Conservation (phyloP, 1,284 basidiomycete species). For the Puccinia novopanici region DNA sequence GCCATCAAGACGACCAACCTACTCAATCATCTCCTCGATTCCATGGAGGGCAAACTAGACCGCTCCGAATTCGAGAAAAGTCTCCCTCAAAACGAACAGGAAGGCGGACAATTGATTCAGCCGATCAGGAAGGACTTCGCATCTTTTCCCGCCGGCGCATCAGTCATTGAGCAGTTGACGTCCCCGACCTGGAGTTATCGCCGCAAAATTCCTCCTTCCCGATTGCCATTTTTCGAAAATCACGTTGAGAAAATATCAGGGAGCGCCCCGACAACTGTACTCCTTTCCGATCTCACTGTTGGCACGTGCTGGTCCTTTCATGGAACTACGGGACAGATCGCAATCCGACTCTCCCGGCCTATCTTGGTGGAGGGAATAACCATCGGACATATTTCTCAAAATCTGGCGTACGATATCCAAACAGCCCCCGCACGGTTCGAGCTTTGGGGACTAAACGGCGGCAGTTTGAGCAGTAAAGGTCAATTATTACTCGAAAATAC, state of each 20-base stretch:
- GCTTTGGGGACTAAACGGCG: conserved; percentile 13
- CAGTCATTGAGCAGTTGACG: not conserved
- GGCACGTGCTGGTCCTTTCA: conserved; percentile 25
- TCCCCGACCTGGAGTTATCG: not conserved
- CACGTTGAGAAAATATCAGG: not conserved
- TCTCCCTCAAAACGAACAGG: not conserved
- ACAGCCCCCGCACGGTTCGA: conserved; percentile 6
- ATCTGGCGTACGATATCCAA: conserved; percentile 18
- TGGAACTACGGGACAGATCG: conserved; percentile 14
- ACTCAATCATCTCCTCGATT: too few relatives aligned
- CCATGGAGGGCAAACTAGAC: not conserved
- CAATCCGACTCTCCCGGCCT: not conserved
- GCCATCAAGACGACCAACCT: not conserved
- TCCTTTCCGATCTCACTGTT: not conserved
- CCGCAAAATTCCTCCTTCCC: not conserved
- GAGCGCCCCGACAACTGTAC: not conserved
- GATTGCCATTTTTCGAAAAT: not conserved
- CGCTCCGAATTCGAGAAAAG: not conserved
- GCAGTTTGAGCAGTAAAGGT: not conserved
- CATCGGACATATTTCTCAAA: not conserved
- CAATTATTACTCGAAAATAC: not conserved
- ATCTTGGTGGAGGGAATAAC: not conserved
- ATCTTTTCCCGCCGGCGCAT: not conserved
- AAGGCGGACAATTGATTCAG: not conserved
- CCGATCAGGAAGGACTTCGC: not conserved